phyloP scores from a whole-genome alignment of 2,329 filamentous ascomycete species.

The Colletotrichum horii region DNA sequence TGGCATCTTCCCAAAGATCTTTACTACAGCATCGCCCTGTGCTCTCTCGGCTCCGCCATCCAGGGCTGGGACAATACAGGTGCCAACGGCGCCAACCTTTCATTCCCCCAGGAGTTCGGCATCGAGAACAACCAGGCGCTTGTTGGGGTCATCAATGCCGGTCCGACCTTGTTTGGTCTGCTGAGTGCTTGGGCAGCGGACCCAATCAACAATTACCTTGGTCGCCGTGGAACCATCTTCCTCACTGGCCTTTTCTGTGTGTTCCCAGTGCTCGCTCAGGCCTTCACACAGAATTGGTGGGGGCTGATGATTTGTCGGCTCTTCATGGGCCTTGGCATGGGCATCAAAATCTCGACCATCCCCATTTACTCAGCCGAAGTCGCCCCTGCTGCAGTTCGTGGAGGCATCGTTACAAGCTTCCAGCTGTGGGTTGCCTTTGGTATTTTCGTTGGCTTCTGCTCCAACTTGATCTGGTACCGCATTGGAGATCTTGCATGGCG shows the following conservation, averaged over 20 bases:
- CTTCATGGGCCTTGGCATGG: constrained; percentile 71
- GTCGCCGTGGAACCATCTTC: constrained; percentile 49
- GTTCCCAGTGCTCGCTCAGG: constrained; percentile 59
- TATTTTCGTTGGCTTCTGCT: constrained; percentile 57
- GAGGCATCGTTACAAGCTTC: constrained; percentile 78
- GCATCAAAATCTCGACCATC: constrained; percentile 68
- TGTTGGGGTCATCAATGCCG: constrained; percentile 61
- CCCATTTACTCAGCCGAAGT: constrained; percentile 80
- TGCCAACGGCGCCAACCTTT: constrained; percentile 43
- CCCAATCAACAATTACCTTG: constrained; percentile 40
- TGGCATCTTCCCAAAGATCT: constrained; percentile 32
- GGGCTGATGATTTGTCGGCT: constrained; percentile 54
- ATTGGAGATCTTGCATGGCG: constrained; percentile 60
- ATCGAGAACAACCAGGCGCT: constrained; percentile 50
- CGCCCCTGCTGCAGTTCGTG: constrained; percentile 69
- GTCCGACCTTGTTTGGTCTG: constrained; percentile 26
- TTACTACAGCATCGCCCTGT: constrained; percentile 32
- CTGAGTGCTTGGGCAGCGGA: constrained; percentile 31
- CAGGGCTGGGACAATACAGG: constrained; percentile 53
- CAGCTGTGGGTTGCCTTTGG: constrained; percentile 71
- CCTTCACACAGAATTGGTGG: constrained; percentile 55
- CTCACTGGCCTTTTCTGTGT: constrained; percentile 60
- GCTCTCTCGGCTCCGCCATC: constrained; percentile 33
- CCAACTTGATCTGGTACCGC: constrained; percentile 61
- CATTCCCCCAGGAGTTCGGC: constrained; percentile 39